Conservation (phyloP, 2,329 filamentous ascomycete genomes). For the Ascochyta pisi region DNA sequence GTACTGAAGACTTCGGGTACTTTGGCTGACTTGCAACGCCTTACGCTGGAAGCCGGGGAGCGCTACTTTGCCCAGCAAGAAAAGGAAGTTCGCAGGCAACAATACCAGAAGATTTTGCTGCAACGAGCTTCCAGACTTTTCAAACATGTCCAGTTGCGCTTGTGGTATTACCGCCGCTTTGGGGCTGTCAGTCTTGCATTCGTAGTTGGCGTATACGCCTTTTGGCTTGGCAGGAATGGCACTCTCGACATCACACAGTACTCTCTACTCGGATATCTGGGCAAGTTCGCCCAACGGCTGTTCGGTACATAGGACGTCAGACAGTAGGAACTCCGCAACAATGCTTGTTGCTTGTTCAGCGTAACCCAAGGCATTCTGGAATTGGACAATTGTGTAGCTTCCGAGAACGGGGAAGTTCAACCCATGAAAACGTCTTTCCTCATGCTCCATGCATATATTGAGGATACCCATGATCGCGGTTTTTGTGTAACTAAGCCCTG, state of each 20-base stretch:
- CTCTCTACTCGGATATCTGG: slow-evolving; percentile 23
- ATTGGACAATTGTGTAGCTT: no score
- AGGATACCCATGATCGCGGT: no score
- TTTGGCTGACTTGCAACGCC: slow-evolving; percentile 54
- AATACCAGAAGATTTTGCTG: slow-evolving; percentile 53
- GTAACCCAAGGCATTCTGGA: not conserved
- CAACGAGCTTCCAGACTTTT: slow-evolving; percentile 56
- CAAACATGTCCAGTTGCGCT: slow-evolving; percentile 44
- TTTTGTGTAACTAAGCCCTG: not conserved
- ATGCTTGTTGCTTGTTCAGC: not conserved
- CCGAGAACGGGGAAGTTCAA: no score
- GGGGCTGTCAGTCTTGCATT: slow-evolving; percentile 62
- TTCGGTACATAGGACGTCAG: slow-evolving; percentile 2
- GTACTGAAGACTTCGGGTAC: slow-evolving; percentile 82
- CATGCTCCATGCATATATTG: no score
- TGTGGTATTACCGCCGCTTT: slow-evolving; percentile 73
- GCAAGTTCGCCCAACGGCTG: slow-evolving; percentile 25
- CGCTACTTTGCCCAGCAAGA: slow-evolving; percentile 74
- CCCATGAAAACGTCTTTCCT: no score
- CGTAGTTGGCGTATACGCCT: slow-evolving; percentile 43
- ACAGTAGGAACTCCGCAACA: no score
- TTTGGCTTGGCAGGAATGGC: slow-evolving; percentile 42
- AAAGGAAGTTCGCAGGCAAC: slow-evolving; percentile 71
- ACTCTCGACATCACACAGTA: slow-evolving; percentile 15
- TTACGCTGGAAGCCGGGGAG: slow-evolving; percentile 71